Percentiles rank a stretch among this genome's conserved stretches.
These are phyloP conservation scores for Cyclocybe cylindracea DNA, from an alignment of 768 basidiomycete species.

Conservation along the genomic window DNA sequence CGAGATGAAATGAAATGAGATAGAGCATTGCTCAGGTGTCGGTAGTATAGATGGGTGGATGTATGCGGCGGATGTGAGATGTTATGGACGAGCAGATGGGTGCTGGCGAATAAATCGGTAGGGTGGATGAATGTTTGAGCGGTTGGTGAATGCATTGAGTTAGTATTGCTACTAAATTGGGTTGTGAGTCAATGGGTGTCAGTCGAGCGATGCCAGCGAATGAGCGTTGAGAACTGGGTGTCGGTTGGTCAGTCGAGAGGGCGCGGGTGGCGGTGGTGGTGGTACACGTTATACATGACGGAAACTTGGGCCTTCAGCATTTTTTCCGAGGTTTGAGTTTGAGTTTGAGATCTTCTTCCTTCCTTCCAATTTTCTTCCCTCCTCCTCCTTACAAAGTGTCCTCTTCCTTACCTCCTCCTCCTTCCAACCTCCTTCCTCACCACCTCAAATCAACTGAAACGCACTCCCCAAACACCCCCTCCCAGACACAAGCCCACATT, in stretches of 20 bases:
- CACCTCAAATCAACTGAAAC: slow-evolving; percentile 40
- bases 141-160: too few species aligned
- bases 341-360: background rate
- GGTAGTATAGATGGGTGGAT: background rate
- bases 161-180: too few species aligned
- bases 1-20: too few species aligned
- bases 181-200: too few species aligned
- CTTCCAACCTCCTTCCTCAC: background rate
- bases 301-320: background rate
- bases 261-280: slow-evolving; percentile 5
- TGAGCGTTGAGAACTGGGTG: background rate
- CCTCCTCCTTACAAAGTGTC: too few species aligned
- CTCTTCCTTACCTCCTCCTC: background rate
- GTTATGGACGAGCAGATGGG: background rate
- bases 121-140: background rate
- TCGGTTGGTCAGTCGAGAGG: background rate
- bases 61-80: too few species aligned
- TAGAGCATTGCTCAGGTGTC: too few species aligned
- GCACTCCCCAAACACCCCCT: slow-evolving; percentile 62
- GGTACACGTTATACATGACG: slow-evolving; percentile 5
- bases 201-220: background rate
- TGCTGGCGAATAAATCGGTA: too few species aligned
- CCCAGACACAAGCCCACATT: slow-evolving; percentile 17
- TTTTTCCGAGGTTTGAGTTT: background rate
- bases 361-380: background rate